Evolutionary conservation across 1,139 yeast species (phyloP), one percentile per base, ranked within the genome.

Genomic region (Pichia sp.): DNA sequence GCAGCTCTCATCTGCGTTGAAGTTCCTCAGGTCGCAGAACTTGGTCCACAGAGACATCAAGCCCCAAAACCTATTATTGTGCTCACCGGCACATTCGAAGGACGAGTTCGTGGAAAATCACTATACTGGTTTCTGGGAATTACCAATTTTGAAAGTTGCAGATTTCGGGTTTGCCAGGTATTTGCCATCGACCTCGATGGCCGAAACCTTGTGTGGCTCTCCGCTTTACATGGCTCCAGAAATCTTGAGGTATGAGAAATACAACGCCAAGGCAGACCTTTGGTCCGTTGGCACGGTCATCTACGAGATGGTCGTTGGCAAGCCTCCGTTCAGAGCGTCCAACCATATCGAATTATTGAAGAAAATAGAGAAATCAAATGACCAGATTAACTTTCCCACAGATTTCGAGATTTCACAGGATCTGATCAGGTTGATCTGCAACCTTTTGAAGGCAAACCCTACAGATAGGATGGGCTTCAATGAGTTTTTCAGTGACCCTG

Each of bases 211-310:
- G 60, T 93, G 99, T 75, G 99, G 99, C 1, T 89, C 97, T 10
- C 99, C 99, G 1, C 74, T 93, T 49, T 93, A 95, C 70, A 93
- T 93, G 99, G 99, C 99, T 0, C 99, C 99, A 0, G 99, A 93
- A 71, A 95, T 93, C 51, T 76, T 93, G 64, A 78, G 96, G 60
- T 91, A 90, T 68, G 98, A 93, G 68, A 93, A 91, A 71, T 93
- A 93, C 72, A 91, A 92, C 64, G 99, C 98, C 4, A 92, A 91
- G 68, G 98, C 97, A 0, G 99, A 93, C 69, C 74, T 93, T 60
- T 93, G 99, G 99, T 90, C 97, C 1, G 97, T 93, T 6, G 99
- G 99, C 4, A 95, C 98, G 0, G 98, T 93, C 0, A 73, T 91
- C 16, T 93, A 86, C 69, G 99, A 93, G 71, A 91, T 93, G 97